phyloP scores from a whole-genome alignment of 139 green algal species.

The Tetraselmis chui region DNA sequence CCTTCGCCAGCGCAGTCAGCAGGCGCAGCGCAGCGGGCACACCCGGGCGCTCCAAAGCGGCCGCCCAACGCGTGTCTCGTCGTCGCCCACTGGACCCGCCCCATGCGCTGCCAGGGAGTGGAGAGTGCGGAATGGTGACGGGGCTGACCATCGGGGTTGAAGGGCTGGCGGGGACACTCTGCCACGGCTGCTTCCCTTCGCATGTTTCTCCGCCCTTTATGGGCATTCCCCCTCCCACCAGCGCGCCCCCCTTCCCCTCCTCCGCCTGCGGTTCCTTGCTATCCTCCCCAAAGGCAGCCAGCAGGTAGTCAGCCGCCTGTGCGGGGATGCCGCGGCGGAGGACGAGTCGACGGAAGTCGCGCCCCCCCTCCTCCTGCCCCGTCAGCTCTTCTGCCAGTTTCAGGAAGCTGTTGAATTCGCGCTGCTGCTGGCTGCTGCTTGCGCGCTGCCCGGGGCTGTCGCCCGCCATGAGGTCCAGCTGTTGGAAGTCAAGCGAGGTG shows the following conservation, averaged over 20 bases:
- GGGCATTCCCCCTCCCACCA: neutral
- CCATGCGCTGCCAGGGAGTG: neutral
- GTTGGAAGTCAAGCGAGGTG: constrained; percentile 29
- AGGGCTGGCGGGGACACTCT: neutral
- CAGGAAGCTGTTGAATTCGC: constrained; percentile 32
- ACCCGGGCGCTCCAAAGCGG: constrained; percentile 27
- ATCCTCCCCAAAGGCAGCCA: constrained; percentile 23
- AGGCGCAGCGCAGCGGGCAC: constrained; percentile 32
- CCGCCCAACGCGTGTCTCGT: constrained; percentile 16
- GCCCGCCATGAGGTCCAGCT: constrained; percentile 14
- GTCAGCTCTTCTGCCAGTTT: constrained; percentile 19
- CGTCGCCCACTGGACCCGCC: constrained; percentile 9
- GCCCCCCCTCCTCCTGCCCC: constrained; percentile 1
- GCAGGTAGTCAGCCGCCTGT: constrained; percentile 28
- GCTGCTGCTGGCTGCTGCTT: constrained; percentile 15
- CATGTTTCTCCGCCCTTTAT: neutral
- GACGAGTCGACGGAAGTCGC: constrained; percentile 29
- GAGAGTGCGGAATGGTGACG: neutral
- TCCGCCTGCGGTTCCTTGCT: neutral
- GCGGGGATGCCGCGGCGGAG: constrained; percentile 29
- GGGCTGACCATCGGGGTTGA: neutral
- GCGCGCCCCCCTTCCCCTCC: neutral
- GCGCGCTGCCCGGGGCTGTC: neutral
- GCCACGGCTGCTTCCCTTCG: neutral
- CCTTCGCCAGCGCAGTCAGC: constrained; percentile 30